Conservation (phyloP, 805 yeast genomes). For the Nakazawaea ernobii region DNA sequence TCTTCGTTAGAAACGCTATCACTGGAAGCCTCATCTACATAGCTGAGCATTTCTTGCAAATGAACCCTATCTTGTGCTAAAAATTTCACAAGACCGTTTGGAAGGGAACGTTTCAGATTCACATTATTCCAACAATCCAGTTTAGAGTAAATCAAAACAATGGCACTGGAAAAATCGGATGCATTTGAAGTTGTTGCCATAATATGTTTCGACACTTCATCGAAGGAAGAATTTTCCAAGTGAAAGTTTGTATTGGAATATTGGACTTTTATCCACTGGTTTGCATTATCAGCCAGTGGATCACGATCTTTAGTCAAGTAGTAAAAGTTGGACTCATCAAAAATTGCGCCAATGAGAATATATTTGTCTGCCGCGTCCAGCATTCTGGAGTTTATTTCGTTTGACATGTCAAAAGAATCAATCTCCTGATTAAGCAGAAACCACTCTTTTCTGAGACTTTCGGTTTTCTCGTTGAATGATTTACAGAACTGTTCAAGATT, state of each 20-base stretch:
- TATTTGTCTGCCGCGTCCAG: constrained; percentile 28
- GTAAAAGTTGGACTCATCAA: constrained; percentile 26
- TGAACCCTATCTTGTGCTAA: background rate
- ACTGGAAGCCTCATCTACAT: background rate
- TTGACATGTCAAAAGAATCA: constrained; percentile 15
- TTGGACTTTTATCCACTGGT: constrained; percentile 25
- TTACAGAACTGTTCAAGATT: constrained; percentile 16
- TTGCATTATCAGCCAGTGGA: constrained; percentile 6
- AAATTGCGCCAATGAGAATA: constrained; percentile 30
- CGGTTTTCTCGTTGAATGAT: constrained; percentile 14
- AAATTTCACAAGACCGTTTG: background rate
- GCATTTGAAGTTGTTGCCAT: background rate
- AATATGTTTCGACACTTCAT: background rate
- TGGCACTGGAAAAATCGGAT: background rate
- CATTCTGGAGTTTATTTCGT: constrained; percentile 22
- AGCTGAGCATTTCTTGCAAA: background rate
- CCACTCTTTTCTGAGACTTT: constrained; percentile 15
- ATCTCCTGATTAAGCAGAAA: constrained; percentile 14
- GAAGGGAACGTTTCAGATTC: background rate
- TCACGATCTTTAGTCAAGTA: constrained; percentile 18
- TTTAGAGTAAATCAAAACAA: constrained; percentile 3
- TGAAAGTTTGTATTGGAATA: constrained; percentile 20
- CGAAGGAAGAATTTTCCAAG: constrained; percentile 3
- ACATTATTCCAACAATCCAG: constrained; percentile 1
- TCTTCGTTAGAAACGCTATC: constrained; percentile 2